Percentiles rank a stretch among this genome's conserved stretches.
These are phyloP conservation scores for Xylaria nigripes DNA, from an alignment of 495 filamentous ascomycete genomes.

Conservation along the genomic window DNA sequence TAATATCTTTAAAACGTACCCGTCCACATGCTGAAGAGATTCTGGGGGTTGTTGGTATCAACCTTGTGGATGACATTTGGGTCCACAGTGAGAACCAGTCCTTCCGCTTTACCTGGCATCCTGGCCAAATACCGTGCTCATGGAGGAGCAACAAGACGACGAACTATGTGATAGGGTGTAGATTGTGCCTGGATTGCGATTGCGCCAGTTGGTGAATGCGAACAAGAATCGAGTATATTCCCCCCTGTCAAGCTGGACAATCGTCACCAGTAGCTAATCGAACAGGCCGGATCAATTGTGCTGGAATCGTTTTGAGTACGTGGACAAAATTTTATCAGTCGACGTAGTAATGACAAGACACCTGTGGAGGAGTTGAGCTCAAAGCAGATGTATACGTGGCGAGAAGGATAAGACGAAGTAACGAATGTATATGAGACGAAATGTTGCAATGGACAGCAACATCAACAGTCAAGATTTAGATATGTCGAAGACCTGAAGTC, in stretches of 20 bases:
- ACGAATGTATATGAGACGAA: neutral
- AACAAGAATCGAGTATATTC: neutral
- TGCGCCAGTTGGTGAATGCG: neutral
- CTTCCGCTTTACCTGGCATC: constrained; percentile 46
- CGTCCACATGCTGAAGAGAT: constrained; percentile 96
- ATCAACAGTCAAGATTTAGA: constrained; percentile 7
- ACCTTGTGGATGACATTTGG: constrained; percentile 85
- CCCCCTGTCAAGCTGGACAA: constrained; percentile 3
- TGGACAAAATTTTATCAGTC: neutral
- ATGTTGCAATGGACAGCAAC: neutral
- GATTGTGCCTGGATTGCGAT: neutral
- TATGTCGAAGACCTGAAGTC: constrained; percentile 13
- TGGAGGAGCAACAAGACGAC: constrained; percentile 16
- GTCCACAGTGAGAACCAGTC: constrained; percentile 73
- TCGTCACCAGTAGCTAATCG: constrained; percentile 15
- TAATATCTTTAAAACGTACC: constrained; percentile 52
- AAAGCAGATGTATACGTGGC: constrained; percentile 15
- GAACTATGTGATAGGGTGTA: neutral
- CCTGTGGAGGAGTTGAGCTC: constrained; percentile 2
- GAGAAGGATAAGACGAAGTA: constrained; percentile 5
- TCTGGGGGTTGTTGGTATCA: constrained; percentile 84
- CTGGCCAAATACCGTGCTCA: constrained; percentile 18
- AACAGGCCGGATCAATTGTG: constrained; percentile 9
- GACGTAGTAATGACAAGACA: neutral
- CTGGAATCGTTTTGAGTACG: neutral